Percentiles rank a stretch among this genome's conserved stretches.
phyloP scores from a whole-genome alignment of 225 moss, liverwort and hornwort species.

The Polytrichum commune region DNA sequence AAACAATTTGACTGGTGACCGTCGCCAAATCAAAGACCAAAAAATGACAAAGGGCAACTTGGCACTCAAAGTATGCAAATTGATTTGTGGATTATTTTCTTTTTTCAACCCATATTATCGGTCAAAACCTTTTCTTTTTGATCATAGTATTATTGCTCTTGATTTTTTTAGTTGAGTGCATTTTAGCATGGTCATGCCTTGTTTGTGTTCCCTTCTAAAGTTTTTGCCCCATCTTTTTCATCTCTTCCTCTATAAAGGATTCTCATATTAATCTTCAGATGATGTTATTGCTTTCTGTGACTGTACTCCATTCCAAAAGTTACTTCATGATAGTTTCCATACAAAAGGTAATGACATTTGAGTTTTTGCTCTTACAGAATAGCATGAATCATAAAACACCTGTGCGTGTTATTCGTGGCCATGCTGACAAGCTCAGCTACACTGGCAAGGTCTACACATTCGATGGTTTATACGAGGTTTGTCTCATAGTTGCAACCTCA shows the following conservation, averaged over 20 bases:
- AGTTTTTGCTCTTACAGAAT: conserved; percentile 31
- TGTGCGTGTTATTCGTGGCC: conserved; percentile 64
- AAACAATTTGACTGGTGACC: conserved; percentile 52
- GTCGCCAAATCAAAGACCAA: conserved; percentile 54
- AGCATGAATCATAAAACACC: conserved; percentile 45
- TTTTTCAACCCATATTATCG: too few relatives aligned
- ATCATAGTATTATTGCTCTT: too few relatives aligned
- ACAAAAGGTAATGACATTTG: neutral
- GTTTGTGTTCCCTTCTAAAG: too few relatives aligned
- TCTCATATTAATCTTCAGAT: too few relatives aligned
- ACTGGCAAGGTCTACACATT: conserved; percentile 63
- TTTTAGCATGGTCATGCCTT: too few relatives aligned
- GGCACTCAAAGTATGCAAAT: conserved; percentile 38
- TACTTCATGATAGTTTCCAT: too few relatives aligned
- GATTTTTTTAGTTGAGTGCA: too few relatives aligned
- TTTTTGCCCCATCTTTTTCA: too few relatives aligned
- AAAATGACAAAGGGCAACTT: conserved; percentile 62
- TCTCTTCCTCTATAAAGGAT: too few relatives aligned
- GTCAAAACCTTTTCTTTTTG: too few relatives aligned
- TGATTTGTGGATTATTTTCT: neutral
- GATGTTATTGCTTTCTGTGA: too few relatives aligned
- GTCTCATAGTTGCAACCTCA: neutral
- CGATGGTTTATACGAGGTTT: conserved; percentile 60
- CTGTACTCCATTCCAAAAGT: too few relatives aligned
- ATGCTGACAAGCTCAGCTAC: conserved; percentile 53